Percentiles rank a stretch among this genome's conserved stretches.
phyloP scores from a whole-genome alignment of 176 grass and related monocot species.

The Cymbopogon citratus region DNA sequence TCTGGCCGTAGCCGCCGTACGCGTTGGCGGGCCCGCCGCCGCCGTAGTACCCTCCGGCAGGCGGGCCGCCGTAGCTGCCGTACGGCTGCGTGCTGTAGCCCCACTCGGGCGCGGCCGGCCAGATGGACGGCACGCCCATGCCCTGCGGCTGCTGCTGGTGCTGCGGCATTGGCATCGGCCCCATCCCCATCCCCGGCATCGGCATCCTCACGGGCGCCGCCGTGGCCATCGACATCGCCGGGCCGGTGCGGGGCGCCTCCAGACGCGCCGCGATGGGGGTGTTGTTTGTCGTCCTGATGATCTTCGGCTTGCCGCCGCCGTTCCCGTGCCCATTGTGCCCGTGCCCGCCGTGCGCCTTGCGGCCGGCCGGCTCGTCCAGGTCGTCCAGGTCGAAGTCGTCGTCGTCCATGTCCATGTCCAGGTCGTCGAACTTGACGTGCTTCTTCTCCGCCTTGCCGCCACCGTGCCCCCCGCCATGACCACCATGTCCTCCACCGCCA shows the following conservation, averaged over 20 bases:
- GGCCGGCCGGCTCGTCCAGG: background rate
- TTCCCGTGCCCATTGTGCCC: background rate
- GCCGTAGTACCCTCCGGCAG: constrained; percentile 36
- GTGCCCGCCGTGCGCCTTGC: background rate
- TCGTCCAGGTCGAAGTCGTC: constrained; percentile 28
- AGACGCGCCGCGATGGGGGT: constrained; percentile 11
- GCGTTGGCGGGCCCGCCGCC: background rate
- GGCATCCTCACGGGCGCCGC: constrained; percentile 29
- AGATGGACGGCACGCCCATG: constrained; percentile 33
- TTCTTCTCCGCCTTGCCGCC: constrained; percentile 22
- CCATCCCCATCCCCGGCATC: background rate
- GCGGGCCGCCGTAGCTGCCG: constrained; percentile 20
- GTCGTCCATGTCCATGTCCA: constrained; percentile 1
- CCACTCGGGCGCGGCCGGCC: constrained; percentile 36
- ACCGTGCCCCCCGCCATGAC: background rate
- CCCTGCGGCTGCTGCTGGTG: background rate
- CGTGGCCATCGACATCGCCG: constrained; percentile 23
- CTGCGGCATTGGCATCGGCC: background rate
- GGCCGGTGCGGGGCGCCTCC: constrained; percentile 32
- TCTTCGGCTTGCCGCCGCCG: constrained; percentile 30
- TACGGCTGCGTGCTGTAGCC: constrained; percentile 31
- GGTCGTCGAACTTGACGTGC: constrained; percentile 28
- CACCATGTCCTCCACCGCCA: background rate
- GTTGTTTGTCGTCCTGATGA: constrained; percentile 9
- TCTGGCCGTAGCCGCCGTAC: constrained; percentile 20